Conservation (phyloP, 768 basidiomycete species). For the Stropharia rugosoannulata region DNA sequence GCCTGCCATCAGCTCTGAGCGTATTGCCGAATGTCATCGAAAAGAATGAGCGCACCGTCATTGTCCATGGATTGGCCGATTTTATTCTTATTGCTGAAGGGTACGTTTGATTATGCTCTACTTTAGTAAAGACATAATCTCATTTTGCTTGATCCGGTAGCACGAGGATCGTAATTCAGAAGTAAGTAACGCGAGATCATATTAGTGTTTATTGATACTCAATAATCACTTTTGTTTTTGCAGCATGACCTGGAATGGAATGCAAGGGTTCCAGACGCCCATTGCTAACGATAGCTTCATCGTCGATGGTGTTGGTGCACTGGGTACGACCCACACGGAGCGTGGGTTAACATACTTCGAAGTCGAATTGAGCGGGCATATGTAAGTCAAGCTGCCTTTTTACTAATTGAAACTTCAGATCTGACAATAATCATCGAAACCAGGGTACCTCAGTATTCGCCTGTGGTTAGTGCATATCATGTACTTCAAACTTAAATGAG, state of each 20-base stretch:
- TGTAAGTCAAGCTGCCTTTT: conserved; percentile 37
- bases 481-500: neutral
- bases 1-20: conserved; percentile 59
- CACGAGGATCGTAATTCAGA: conserved; percentile 62
- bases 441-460: conserved; percentile 69
- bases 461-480: conserved; percentile 39
- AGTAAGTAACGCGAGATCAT: conserved; percentile 35
- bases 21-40: conserved; percentile 77
- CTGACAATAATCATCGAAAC: conserved; percentile 2
- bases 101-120: conserved; percentile 31
- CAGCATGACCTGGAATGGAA: conserved; percentile 55
- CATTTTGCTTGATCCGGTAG: conserved; percentile 22
- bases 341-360: conserved; percentile 69
- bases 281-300: conserved; percentile 66
- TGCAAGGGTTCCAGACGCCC: conserved; percentile 74
- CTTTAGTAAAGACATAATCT: neutral
- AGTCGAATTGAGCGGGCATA: conserved; percentile 69
- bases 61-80: conserved; percentile 73
- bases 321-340: conserved; percentile 65
- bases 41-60: conserved; percentile 66
- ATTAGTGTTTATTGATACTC: neutral
- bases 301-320: conserved; percentile 67
- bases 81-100: conserved; percentile 75
- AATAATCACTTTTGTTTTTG: neutral
- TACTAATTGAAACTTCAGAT: neutral